A percentile compares a stretch with the other conserved stretches of the same genome.
Conservation (phyloP, 2,329 filamentous ascomycete genomes). For the Xylaria hypoxylon region DNA sequence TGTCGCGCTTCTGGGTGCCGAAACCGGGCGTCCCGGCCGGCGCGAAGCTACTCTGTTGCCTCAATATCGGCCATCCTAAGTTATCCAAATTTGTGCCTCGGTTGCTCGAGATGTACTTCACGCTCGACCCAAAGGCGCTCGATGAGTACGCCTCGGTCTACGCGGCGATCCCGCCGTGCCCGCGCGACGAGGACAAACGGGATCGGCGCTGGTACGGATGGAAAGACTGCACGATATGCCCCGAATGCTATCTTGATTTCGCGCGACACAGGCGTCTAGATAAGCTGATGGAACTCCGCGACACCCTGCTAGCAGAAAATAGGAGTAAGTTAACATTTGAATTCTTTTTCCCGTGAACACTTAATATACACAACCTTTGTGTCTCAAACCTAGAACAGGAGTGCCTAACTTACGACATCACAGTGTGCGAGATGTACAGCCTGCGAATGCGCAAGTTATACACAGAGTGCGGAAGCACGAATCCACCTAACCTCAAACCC, state of each 20-base stretch:
- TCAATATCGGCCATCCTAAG: conserved; percentile 51
- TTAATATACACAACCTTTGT: neutral
- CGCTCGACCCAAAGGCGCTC: conserved; percentile 45
- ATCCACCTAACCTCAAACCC: neutral
- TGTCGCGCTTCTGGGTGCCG: conserved; percentile 49
- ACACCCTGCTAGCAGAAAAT: conserved; percentile 27
- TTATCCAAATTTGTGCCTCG: conserved; percentile 41
- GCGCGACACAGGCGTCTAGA: conserved; percentile 49
- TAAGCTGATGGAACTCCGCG: conserved; percentile 47
- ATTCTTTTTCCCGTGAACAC: neutral
- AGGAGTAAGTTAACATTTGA: conserved; percentile 33
- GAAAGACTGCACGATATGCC: conserved; percentile 52
- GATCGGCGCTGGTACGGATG: conserved; percentile 53
- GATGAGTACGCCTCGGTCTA: conserved; percentile 49
- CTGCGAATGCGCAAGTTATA: conserved; percentile 54
- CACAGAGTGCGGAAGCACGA: conserved; percentile 10
- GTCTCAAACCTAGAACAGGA: neutral
- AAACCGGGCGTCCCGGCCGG: conserved; percentile 39
- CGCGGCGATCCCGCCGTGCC: conserved; percentile 48
- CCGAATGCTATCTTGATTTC: conserved; percentile 53
- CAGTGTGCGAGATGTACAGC: conserved; percentile 55
- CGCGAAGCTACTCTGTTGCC: conserved; percentile 49
- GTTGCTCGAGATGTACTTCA: conserved; percentile 49
- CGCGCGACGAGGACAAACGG: conserved; percentile 43
- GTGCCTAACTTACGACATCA: neutral